Conservation (phyloP, 169 alveolate genomes). For the Nephromyces sp. region DNA sequence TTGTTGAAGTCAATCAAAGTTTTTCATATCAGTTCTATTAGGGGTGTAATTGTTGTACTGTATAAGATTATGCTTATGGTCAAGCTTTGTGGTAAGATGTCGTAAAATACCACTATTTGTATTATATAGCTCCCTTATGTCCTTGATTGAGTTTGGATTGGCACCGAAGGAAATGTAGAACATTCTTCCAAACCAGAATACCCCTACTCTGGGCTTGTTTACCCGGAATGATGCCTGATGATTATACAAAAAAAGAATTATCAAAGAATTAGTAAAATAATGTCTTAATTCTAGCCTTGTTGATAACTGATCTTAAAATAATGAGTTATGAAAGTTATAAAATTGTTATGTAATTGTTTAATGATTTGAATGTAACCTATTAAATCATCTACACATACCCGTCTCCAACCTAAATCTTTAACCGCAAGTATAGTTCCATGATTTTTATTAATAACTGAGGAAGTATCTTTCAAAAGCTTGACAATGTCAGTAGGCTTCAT, state of each 20-base stretch:
- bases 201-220: slow-evolving; percentile 5
- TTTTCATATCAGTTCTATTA: background rate
- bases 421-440: background rate
- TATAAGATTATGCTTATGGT: background rate
- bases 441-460: background rate
- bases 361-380: too few relatives aligned
- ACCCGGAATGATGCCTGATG: slow-evolving; percentile 1
- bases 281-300: too few relatives aligned
- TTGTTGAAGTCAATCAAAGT: too few relatives aligned
- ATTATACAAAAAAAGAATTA: too few relatives aligned
- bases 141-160: background rate
- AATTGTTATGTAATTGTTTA: too few relatives aligned
- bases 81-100: background rate
- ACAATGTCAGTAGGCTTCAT: background rate
- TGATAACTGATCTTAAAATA: too few relatives aligned
- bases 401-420: slow-evolving; percentile 5
- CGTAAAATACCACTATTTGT: slow-evolving; percentile 10
- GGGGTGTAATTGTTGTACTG: background rate
- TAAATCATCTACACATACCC: too few relatives aligned
- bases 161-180: background rate
- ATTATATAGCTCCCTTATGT: background rate
- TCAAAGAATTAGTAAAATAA: too few relatives aligned
- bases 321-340: too few relatives aligned
- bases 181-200: background rate
- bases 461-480: background rate